Evolutionary conservation across 75 land plant genomes (phyloP).

Genomic region (Selaginella moellendorffii): DNA sequence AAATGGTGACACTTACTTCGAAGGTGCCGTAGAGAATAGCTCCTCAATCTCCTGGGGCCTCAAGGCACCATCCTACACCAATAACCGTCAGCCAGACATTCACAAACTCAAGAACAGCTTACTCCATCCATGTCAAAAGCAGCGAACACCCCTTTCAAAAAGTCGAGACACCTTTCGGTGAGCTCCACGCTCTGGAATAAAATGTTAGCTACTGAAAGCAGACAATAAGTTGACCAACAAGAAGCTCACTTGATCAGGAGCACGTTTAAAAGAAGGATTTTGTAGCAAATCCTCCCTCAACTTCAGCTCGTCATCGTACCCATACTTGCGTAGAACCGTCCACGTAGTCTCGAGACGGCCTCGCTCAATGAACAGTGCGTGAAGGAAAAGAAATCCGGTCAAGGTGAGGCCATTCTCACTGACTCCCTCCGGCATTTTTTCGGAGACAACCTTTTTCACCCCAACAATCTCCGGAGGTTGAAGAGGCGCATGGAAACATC

Average conservation of each 20-base stretch:
- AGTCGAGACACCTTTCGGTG: slow-evolving; percentile 63
- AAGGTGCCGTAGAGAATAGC: slow-evolving; percentile 91
- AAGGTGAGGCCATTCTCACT: slow-evolving; percentile 87
- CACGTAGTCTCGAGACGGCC: slow-evolving; percentile 98
- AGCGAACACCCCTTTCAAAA: slow-evolving; percentile 45
- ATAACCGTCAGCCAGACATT: background rate
- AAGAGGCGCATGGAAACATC: slow-evolving; percentile 91
- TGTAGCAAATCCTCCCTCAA: slow-evolving; percentile 68
- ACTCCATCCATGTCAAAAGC: slow-evolving; percentile 68
- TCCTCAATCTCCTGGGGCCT: slow-evolving; percentile 72
- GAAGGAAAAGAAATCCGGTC: slow-evolving; percentile 93
- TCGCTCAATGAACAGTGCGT: slow-evolving; percentile 93
- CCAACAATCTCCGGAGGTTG: slow-evolving; percentile 84
- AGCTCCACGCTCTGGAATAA: slow-evolving; percentile 73
- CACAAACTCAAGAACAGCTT: slow-evolving; percentile 12
- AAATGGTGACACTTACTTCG: slow-evolving; percentile 32
- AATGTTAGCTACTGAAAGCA: background rate
- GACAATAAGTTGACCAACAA: background rate
- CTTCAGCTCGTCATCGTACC: slow-evolving; percentile 87
- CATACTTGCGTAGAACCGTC: slow-evolving; percentile 92
- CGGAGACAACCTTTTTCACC: slow-evolving; percentile 91
- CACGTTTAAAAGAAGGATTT: slow-evolving; percentile 37
- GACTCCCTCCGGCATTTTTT: slow-evolving; percentile 84
- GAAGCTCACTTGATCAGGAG: slow-evolving; percentile 71
- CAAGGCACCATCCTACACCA: slow-evolving; percentile 56